Evolutionary conservation across 805 yeast species (phyloP), one percentile per base, ranked within the genome.

Genomic region (Jamesozyma spencerorum): DNA sequence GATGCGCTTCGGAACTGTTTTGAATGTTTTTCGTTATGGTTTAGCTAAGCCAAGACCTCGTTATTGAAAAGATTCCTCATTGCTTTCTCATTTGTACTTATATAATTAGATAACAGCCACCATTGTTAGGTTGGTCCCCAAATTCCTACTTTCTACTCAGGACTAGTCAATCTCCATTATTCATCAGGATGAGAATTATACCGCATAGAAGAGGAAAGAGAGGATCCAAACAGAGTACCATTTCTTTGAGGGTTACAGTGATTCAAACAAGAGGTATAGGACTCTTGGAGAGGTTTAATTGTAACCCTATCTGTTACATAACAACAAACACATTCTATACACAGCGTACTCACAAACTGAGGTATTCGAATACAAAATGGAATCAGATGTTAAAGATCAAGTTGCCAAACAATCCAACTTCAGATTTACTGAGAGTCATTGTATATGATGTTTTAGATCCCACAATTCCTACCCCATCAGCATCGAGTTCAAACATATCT

Each of bases 221-320:
- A 24, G 35, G 29, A 19, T 27, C 37, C 6, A 29, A 44, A 34
- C 22, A 41, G 38, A 45, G 51, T 20, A 38, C 46, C 18, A 36
- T 56, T 32, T 18, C 49, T 11, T 42, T 57, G 38, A 46, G 45
- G 33, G 48, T 53, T 10, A 44, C 47, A 29, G 54, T 53, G 18
- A 40, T 51, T 2, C 53, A 51, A 31, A 51, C 54, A 5, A 45
- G 44, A 36, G 46, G 52, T 22, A 39, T 59, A n/a, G 58, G 50
- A 17, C 37, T 55, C 7, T 41, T 54, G 14, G 45, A 50, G 13
- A 48, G 45, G 10, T 57, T 58, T 30, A 46, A 51, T 14, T 57
- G 62, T 37, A 54, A 53, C 39, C 57, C 63, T 1, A 43, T 58
- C 3, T 58, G 63, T 38, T 41, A 53, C 36, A 55, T 56, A 11